Conservation (phyloP, 352 stramenopile species). For the Blastocystis sp. region DNA sequence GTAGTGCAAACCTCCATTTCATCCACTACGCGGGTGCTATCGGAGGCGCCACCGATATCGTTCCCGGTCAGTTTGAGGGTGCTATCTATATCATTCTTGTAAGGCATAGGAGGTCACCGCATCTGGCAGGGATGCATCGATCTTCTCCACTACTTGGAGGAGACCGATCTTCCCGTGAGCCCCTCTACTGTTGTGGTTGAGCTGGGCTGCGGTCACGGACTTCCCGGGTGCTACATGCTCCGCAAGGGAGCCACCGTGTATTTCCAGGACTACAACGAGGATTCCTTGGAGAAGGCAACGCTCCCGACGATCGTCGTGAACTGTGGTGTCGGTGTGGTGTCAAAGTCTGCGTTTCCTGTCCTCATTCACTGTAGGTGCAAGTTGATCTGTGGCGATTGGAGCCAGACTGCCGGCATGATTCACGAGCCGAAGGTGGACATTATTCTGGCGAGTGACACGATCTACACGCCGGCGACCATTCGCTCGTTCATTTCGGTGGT, state of each 20-base stretch:
- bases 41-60: conserved; percentile 34
- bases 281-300: conserved; percentile 35
- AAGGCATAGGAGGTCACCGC: conserved; percentile 6
- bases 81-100: not conserved
- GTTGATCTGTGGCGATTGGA: conserved; percentile 55
- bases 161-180: not conserved
- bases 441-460: conserved; percentile 65
- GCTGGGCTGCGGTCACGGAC: conserved; percentile 56
- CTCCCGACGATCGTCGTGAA: conserved; percentile 63
- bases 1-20: conserved; percentile 35
- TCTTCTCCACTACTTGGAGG: conserved; percentile 49
- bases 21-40: conserved; percentile 67
- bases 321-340: conserved; percentile 1
- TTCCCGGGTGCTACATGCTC: conserved; percentile 50
- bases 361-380: not conserved
- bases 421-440: not conserved
- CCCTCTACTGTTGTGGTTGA: conserved; percentile 38
- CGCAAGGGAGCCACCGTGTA: conserved; percentile 54
- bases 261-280: conserved; percentile 65
- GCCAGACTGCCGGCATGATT: conserved; percentile 8
- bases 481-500: conserved; percentile 47
- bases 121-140: conserved; percentile 67
- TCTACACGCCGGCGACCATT: conserved; percentile 61
- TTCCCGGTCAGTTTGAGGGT: conserved; percentile 69
- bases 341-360: not conserved